A percentile compares a stretch with the other conserved stretches of the same genome.
These are phyloP conservation scores for Conringia planisiliqua DNA, from an alignment of 345 rosid genomes.

Conservation along the genomic window DNA sequence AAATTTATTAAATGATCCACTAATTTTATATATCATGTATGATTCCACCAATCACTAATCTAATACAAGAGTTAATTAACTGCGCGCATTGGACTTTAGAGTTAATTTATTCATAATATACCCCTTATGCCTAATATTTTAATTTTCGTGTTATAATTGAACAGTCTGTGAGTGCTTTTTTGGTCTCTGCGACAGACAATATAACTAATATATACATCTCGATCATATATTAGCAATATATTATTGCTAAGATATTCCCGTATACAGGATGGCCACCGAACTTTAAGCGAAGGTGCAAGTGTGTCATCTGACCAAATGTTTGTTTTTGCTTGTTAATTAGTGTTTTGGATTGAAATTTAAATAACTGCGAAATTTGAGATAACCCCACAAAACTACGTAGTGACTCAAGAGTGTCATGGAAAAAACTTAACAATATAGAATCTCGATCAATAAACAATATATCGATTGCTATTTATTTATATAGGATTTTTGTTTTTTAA, in stretches of 20 bases:
- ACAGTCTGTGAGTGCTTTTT: slow-evolving; percentile 27
- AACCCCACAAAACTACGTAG: neutral
- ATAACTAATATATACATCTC: slow-evolving; percentile 7
- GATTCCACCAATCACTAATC: slow-evolving; percentile 20
- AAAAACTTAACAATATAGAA: neutral
- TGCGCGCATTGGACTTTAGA: slow-evolving; percentile 26
- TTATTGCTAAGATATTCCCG: neutral
- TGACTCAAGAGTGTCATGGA: neutral
- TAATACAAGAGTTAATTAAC: slow-evolving; percentile 4
- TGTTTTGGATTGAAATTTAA: neutral
- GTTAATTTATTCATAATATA: too few relatives aligned
- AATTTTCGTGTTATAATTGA: neutral
- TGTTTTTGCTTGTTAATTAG: neutral
- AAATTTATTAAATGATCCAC: neutral
- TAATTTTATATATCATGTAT: slow-evolving; percentile 10
- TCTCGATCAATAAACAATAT: neutral
- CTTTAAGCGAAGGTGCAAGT: slow-evolving; percentile 20
- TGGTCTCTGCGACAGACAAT: slow-evolving; percentile 27
- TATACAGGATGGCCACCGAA: slow-evolving; percentile 16
- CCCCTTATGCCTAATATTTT: neutral
- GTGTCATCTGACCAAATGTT: slow-evolving; percentile 6
- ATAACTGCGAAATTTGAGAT: neutral
- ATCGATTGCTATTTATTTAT: neutral
- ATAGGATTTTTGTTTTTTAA: neutral
- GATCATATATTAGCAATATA: neutral